Evolutionary conservation across 768 basidiomycete species (phyloP), one percentile per base, ranked within the genome.

Genomic region (Tylopilus felleus): DNA sequence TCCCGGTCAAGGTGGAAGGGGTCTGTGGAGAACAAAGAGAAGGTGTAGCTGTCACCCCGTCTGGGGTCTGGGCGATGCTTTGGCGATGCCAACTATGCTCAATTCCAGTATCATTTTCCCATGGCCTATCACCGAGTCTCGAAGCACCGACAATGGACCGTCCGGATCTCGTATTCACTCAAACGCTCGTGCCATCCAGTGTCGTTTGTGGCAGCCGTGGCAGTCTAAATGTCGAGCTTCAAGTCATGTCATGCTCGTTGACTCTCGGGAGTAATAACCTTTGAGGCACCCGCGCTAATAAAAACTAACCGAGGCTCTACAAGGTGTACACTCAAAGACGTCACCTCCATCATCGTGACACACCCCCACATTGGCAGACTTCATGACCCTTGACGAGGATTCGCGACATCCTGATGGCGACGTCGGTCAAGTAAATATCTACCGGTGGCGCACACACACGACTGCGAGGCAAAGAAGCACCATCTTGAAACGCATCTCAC

Each of bases 51-150:
- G 9, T 22, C n/a, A 25, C 56, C 33, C n/a, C n/a, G n/a, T n/a
- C n/a, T 42, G 49, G 35, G 4, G 49, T 61, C 41, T 43, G 17
- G 52, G 56, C 59, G 46, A 52, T 57, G 53, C 53, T 17, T 33
- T 36, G 58, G 61, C 58, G 58, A 55, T 58, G 62, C 51, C 47
- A 65, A 65, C 57, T n/a, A 16, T 19, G 48, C 12, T 50, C 56
- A 29, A 49, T 67, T 65, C 27, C 40, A 45, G 63, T 61, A 64
- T 46, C 23, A 52, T 41, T 61, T 65, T 65, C 64, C 59, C 64
- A 65, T 58, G 53, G 19, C 35, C 25, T n/a, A 8, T 9, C 38
- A 2, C 8, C 38, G 16, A 5, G 29, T 29, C 5, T 29, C 10
- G n/a, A n/a, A n/a, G n/a, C n/a, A n/a, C n/a, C n/a, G n/a, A n/a